phyloP scores from a whole-genome alignment of 2,329 filamentous ascomycete species.

The Cercospora citrullina region DNA sequence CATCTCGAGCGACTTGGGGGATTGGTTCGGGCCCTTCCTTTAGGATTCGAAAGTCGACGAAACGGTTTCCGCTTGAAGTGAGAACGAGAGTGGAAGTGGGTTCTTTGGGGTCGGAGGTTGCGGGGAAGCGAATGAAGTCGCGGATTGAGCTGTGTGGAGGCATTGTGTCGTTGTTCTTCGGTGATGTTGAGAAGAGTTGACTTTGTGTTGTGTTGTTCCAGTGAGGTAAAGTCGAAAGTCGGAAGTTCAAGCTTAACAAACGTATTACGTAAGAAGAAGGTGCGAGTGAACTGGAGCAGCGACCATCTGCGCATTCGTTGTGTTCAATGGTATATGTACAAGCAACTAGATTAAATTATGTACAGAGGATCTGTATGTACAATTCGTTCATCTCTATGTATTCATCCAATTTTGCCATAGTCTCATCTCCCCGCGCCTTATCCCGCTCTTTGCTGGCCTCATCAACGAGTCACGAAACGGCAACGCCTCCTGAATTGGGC shows the following conservation, averaged over 20 bases:
- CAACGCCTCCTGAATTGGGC: background rate
- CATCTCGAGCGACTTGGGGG: conserved; percentile 9
- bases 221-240: background rate
- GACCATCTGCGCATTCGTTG: background rate
- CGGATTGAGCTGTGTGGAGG: conserved; percentile 56
- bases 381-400: conserved; percentile 17
- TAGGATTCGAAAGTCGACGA: conserved; percentile 63
- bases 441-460: background rate
- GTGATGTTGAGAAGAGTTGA: background rate
- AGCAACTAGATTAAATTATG: background rate
- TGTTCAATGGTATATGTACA: background rate
- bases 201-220: background rate
- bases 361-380: conserved; percentile 10
- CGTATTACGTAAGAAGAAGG: conserved; percentile 13
- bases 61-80: conserved; percentile 58
- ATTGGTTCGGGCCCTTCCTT: conserved; percentile 27
- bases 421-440: background rate
- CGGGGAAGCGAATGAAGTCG: conserved; percentile 60
- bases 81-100: conserved; percentile 66
- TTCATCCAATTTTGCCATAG: conserved; percentile 7
- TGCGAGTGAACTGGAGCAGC: conserved; percentile 9
- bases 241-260: background rate
- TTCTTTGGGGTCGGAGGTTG: conserved; percentile 49
- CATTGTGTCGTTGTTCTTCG: background rate
- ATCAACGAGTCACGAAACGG: conserved; percentile 12